Base-by-base conservation (phyloP, 73 alveolate genomes). In the Symbiodinium pilosum region DNA sequence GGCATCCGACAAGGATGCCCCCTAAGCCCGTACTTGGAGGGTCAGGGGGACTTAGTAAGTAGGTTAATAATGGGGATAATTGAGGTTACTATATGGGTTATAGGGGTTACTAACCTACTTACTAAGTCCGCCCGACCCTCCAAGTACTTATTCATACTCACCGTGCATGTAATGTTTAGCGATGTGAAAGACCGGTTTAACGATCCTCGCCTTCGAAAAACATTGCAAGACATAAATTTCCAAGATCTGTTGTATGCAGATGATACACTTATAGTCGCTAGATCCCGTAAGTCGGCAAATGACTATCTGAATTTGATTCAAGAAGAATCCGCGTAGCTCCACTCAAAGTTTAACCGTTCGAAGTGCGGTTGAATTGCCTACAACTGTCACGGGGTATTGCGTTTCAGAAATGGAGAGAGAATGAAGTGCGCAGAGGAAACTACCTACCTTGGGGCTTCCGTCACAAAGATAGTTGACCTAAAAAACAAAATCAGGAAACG, bases 1-100 rank as follows among this genome's bases (percentile, higher is more conserved):
- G 71, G 91, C 68, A 83, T 83, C 68, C 59, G 71, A 5, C 93
- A 84, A 84, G 93, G 93, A 32, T 84, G 93, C 36, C 93, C 93
- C 16, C 26, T 83, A 1, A 83, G 91, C 91, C 59, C 68, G 21
- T 20, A 8, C 28, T 43, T 47, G 0, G n/a, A n/a, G n/a, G n/a
- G n/a, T n/a, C n/a, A n/a, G n/a, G n/a, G n/a, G n/a, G n/a, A n/a
- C n/a, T n/a, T n/a, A n/a, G n/a, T n/a, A n/a, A n/a, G n/a, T n/a
- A n/a, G n/a, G n/a, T n/a, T n/a, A n/a, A n/a, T n/a, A n/a, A n/a
- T n/a, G n/a, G n/a, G n/a, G n/a, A n/a, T n/a, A n/a, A n/a, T n/a
- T n/a, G n/a, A n/a, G n/a, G n/a, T n/a, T n/a, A n/a, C n/a, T n/a
- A n/a, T n/a, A n/a, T n/a, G n/a, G n/a, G n/a, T n/a, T n/a, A n/a